Evolutionary conservation across 495 filamentous ascomycete species (phyloP).

Genomic region (Penicillium cosmopolitanum): DNA sequence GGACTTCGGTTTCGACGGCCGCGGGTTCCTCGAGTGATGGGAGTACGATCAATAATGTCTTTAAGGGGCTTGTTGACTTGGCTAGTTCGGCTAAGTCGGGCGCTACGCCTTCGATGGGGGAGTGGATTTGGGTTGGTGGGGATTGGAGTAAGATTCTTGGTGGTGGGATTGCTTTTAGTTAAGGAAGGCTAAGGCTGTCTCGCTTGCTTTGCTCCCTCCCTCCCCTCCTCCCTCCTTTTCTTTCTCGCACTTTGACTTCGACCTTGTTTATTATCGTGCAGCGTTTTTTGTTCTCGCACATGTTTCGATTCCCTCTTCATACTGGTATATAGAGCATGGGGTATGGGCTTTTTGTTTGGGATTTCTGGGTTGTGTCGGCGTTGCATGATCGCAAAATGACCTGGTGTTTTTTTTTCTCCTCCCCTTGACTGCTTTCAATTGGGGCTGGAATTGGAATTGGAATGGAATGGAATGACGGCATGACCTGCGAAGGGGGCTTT

Average conservation of each 20-base stretch:
- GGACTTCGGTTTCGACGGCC: constrained; percentile 35
- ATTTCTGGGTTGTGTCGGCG: neutral
- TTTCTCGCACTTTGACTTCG: neutral
- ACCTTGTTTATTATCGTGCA: constrained; percentile 14
- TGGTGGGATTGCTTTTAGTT: constrained; percentile 42
- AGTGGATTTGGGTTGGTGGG: constrained; percentile 54
- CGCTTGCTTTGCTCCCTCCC: constrained; percentile 1
- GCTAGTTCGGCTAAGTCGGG: constrained; percentile 42
- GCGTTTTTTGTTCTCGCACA: constrained; percentile 25
- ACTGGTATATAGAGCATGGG: constrained; percentile 28
- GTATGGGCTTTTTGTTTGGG: constrained; percentile 4
- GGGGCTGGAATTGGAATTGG: neutral
- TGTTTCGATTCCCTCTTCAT: constrained; percentile 1
- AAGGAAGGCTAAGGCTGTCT: constrained; percentile 2
- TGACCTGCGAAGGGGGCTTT: neutral
- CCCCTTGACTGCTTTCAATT: neutral
- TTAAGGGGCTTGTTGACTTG: constrained; percentile 44
- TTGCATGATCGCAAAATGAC: constrained; percentile 4
- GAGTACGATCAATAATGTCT: constrained; percentile 41
- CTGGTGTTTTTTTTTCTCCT: constrained; percentile 3
- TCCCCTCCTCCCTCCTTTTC: constrained; percentile 1
- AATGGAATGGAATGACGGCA: constrained; percentile 7
- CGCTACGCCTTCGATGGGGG: constrained; percentile 42
- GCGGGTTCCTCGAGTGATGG: constrained; percentile 31
- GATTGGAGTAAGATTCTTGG: constrained; percentile 48